Evolutionary conservation across 192 early-diverging fungal species (phyloP), one percentile per base, ranked within the genome.

Genomic region (Podila epigama): DNA sequence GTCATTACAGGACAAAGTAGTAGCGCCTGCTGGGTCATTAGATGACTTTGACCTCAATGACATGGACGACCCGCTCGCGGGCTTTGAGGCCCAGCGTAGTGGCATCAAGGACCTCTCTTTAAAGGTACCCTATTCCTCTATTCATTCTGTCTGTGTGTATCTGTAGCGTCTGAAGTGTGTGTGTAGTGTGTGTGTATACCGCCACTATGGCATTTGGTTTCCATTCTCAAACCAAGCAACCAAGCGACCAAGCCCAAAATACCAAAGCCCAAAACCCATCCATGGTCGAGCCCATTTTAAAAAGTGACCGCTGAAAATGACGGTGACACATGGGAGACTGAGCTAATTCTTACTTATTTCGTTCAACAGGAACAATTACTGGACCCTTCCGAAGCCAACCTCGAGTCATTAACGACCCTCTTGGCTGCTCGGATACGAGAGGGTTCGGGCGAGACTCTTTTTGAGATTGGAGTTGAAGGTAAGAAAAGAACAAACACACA

Each of bases 391-490:
- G 66, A 79, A 27, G 79, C 73, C 20, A 86, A 90, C 31, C 66
- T 81, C n/a, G 60, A 68, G 63, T 86, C 70, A 13, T 59, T 90
- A 10, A 58, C 72, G 37, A 65, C 63, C 15, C 57, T 83, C 50
- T 39, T 93, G 16, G 55, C 42, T 9, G 36, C 59, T 15, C 83
- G 85, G 58, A 82, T 93, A 65, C 66, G 67, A 41, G 84, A 87
- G 55, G 88, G 85, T 29, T 69, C 80, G 25, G 95, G 95, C 33
- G 94, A 97, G 84, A 79, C 87, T 0, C 66, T 97, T 15, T 82
- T 95, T 29, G 93, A 93, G 70, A 75, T 95, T 50, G 93, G 94
- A 5, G 34, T 88, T 18, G 89, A 92, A 63, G 90, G 90, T 92
- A 80, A 27, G 4, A 34, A 20, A 10, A 27, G 0, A 22, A 4